Base-by-base conservation (phyloP, 23 red algal species). In the Gracilariopsis chorda region DNA sequence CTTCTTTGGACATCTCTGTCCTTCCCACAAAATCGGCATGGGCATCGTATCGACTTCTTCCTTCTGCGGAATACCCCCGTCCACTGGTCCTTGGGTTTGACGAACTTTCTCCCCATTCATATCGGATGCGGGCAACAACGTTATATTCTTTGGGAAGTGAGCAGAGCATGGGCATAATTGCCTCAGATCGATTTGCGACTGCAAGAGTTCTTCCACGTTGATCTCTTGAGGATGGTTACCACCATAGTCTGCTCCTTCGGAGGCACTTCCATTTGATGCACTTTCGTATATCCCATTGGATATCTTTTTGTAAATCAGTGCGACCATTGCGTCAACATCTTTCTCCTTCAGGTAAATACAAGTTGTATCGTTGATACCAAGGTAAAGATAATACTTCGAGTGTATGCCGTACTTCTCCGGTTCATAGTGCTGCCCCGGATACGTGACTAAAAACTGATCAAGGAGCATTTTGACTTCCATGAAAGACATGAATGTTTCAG, bases 11-110 rank as follows among this genome's bases (percentile, higher is more conserved):
- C 67, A 73, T n/a, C 42, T 20, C 42, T 25, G 42, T 1, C 67
- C 67, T 27, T 73, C 47, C 67, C 67, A 73, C 28, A 25, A 45
- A 17, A 73, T 73, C 23, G 67, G 67, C 67, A 73, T 73, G 8
- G 67, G 67, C 11, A 73, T 46, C 0, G 16, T 1, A 39, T 12
- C n/a, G 42, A 24, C 6, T 73, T 73, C 67, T 1, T 73, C 67
- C 8, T 73, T 5, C 2, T 32, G 4, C 28, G 36, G 39, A 73
- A 45, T 42, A 73, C 47, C 40, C 28, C 47, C 37, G 6, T 73
- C 67, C 17, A 2, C 19, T 1, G 17, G 32, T 46, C 40, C 40
- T 73, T 36, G 19, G 30, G 7, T 23, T 27, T 24, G 32, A 73
- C n/a, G n/a, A n/a, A n/a, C n/a, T n/a, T n/a, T 46, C 14, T 33